These are phyloP conservation scores for Hanseniaspora uvarum DNA, from an alignment of 1,139 yeast genomes.

Conservation along the genomic window DNA sequence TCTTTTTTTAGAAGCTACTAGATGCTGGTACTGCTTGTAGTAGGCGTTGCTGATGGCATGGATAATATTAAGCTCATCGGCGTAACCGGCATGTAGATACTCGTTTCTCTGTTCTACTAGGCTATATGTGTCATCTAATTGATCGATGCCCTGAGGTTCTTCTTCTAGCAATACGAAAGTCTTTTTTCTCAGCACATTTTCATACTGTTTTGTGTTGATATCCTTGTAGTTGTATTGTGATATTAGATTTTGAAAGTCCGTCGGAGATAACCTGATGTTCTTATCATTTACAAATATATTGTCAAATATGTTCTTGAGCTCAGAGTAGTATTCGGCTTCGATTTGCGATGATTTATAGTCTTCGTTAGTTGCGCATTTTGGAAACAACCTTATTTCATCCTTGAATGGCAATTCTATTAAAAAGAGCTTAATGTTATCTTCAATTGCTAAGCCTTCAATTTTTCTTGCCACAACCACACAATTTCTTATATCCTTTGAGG, in stretches of 20 bases:
- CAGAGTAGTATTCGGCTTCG: constrained; percentile 1
- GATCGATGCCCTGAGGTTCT: not conserved
- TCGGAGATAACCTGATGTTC: not conserved
- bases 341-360: not conserved
- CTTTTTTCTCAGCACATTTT: not conserved
- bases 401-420: constrained; percentile 7
- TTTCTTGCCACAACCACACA: constrained; percentile 1
- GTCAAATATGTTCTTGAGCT: constrained; percentile 1
- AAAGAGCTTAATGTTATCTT: not conserved
- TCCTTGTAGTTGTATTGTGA: not conserved
- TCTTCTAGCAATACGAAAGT: not conserved
- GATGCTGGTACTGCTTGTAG: not conserved
- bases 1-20: not conserved
- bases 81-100: not conserved
- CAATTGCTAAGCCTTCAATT: not conserved
- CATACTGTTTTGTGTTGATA: constrained; percentile 4
- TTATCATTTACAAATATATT: not conserved
- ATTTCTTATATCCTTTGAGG: constrained; percentile 5
- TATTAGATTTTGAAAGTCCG: not conserved
- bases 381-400: constrained; percentile 12
- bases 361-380: not conserved
- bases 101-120: not conserved
- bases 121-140: not conserved
- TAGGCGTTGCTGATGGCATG: not conserved
- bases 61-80: not conserved